phyloP scores from a whole-genome alignment of 345 rosid species.

The Murraya paniculata region DNA sequence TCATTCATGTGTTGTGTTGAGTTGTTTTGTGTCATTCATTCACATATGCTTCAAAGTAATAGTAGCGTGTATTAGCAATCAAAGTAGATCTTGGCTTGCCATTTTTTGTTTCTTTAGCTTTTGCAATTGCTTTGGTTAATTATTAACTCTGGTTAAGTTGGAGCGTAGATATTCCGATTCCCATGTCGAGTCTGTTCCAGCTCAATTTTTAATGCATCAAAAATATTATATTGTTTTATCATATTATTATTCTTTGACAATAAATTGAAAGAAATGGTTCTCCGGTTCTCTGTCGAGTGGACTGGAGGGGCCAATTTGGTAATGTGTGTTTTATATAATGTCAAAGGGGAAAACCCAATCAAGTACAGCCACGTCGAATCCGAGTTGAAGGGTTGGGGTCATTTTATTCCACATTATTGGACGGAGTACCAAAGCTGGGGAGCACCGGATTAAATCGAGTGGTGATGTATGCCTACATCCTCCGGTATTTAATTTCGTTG shows the following conservation, averaged over 20 bases:
- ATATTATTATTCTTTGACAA: conserved; percentile 3
- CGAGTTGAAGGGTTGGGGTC: neutral
- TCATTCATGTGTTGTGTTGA: neutral
- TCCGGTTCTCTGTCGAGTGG: neutral
- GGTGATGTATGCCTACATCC: neutral
- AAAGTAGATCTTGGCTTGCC: conserved; percentile 3
- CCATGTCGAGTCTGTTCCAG: conserved; percentile 36
- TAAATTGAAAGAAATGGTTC: neutral
- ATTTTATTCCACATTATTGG: conserved; percentile 13
- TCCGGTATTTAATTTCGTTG: neutral
- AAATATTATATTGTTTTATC: neutral
- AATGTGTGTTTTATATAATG: neutral
- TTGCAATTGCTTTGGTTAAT: neutral
- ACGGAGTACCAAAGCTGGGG: neutral
- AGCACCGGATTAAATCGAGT: neutral
- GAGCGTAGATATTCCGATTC: conserved; percentile 34
- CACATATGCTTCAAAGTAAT: neutral
- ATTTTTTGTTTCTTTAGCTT: neutral
- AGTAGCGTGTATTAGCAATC: conserved; percentile 11
- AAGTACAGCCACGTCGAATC: neutral
- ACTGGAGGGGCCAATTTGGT: neutral
- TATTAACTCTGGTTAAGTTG: conserved; percentile 23
- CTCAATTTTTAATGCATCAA: conserved; percentile 23
- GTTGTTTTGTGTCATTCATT: neutral
- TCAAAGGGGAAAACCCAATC: neutral